Percentiles rank a stretch among this genome's conserved stretches.
phyloP scores from a whole-genome alignment of 306 rosid species.

The Astragalus glycyphyllos region DNA sequence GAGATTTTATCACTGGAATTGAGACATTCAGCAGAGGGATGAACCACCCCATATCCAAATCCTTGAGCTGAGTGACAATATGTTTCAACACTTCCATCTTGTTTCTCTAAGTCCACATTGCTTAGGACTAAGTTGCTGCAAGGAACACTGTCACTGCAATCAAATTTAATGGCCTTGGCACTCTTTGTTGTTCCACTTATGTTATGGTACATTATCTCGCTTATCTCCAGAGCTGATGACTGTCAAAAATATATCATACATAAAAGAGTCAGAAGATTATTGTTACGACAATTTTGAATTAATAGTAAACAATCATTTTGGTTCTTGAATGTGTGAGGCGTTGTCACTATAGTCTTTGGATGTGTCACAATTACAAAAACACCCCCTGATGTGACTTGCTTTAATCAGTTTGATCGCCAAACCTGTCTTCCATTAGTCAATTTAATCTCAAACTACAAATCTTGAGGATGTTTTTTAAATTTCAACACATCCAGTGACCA shows the following conservation, averaged over 20 bases:
- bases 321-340: too few relatives aligned
- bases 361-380: too few relatives aligned
- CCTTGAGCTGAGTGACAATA: constrained; percentile 96
- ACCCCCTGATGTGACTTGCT: too few relatives aligned
- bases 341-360: too few relatives aligned
- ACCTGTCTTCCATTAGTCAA: too few relatives aligned
- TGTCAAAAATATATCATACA: constrained; percentile 33
- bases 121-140: constrained; percentile 82
- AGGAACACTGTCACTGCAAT: constrained; percentile 88
- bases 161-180: constrained; percentile 82
- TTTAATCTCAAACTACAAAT: too few relatives aligned
- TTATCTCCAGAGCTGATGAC: constrained; percentile 82
- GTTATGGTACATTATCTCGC: constrained; percentile 74
- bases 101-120: constrained; percentile 77
- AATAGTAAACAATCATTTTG: too few relatives aligned
- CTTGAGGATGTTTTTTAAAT: too few relatives aligned
- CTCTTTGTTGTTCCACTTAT: constrained; percentile 85
- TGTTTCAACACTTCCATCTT: constrained; percentile 86
- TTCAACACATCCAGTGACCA: too few relatives aligned
- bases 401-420: too few relatives aligned
- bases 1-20: constrained; percentile 60
- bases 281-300: not conserved
- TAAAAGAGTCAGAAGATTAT: not conserved
- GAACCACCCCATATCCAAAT: constrained; percentile 72
- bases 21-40: constrained; percentile 98